A percentile compares a stretch with the other conserved stretches of the same genome.
Conservation (phyloP, 1,284 basidiomycete genomes). For the Blastosporella zonata region DNA sequence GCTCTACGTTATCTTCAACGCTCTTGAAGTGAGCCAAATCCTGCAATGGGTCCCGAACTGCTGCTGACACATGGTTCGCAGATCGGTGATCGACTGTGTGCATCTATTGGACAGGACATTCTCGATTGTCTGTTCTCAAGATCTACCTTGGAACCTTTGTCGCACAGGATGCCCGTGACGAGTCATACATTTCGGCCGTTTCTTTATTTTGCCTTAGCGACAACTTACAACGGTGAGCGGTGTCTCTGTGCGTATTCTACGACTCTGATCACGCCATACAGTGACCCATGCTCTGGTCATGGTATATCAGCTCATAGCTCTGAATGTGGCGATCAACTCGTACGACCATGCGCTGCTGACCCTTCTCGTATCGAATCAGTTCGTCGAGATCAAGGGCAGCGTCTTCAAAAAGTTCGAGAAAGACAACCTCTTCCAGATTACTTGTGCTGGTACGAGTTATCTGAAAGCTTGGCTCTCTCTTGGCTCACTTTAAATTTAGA, state of each 20-base stretch:
- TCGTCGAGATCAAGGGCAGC: conserved; percentile 99
- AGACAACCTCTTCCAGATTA: conserved; percentile 99
- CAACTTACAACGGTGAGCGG: conserved; percentile 78
- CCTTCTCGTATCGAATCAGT: conserved; percentile 95
- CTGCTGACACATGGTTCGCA: conserved; percentile 31
- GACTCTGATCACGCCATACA: conserved; percentile 29
- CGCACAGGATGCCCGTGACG: conserved; percentile 56
- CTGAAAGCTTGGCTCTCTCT: not conserved
- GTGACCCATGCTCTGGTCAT: conserved; percentile 92
- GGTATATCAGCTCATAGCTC: conserved; percentile 92
- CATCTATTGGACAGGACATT: conserved; percentile 97
- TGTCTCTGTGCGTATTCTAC: not conserved
- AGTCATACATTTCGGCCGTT: conserved; percentile 73
- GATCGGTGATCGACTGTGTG: conserved; percentile 95
- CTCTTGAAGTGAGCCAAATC: conserved; percentile 74
- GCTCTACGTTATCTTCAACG: conserved; percentile 99
- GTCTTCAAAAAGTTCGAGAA: conserved; percentile 99
- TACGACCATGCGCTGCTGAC: conserved; percentile 97
- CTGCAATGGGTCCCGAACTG: not conserved
- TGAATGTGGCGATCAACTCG: conserved; percentile 98
- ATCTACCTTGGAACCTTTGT: conserved; percentile 81
- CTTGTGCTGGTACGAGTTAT: conserved; percentile 81
- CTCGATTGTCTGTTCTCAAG: conserved; percentile 95
- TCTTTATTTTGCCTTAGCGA: conserved; percentile 82
- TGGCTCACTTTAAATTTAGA: conserved; percentile 47